Conservation (phyloP, 2,329 filamentous ascomycete genomes). For the Fusarium phyllophilum region DNA sequence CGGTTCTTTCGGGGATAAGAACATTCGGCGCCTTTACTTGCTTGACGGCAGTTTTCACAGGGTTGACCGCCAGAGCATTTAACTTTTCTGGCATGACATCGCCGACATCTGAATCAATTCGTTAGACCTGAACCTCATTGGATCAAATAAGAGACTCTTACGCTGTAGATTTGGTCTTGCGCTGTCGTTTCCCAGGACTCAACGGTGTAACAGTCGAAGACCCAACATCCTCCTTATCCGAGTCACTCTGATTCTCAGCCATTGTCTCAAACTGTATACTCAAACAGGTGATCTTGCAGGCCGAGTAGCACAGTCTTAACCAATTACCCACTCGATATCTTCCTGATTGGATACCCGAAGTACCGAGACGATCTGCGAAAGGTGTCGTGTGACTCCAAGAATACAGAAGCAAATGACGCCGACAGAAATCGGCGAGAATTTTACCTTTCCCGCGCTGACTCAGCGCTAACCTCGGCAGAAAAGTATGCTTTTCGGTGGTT, state of each 20-base stretch:
- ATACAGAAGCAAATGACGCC: slow-evolving; percentile 11
- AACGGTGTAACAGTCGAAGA: slow-evolving; percentile 15
- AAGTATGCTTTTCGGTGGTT: slow-evolving; percentile 18
- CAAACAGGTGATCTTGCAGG: background rate
- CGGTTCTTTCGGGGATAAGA: slow-evolving; percentile 48
- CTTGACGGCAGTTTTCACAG: slow-evolving; percentile 47
- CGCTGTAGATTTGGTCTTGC: slow-evolving; percentile 43
- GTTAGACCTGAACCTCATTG: background rate
- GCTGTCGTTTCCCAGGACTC: slow-evolving; percentile 26
- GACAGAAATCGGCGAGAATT: slow-evolving; percentile 2
- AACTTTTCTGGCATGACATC: slow-evolving; percentile 49
- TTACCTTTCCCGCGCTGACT: slow-evolving; percentile 33
- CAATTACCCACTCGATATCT: slow-evolving; percentile 5
- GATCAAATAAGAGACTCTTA: background rate
- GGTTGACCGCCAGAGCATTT: slow-evolving; percentile 50
- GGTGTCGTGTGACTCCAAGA: slow-evolving; percentile 26
- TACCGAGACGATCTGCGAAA: background rate
- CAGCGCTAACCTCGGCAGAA: slow-evolving; percentile 27
- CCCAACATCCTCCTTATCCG: slow-evolving; percentile 34
- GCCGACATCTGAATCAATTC: slow-evolving; percentile 41
- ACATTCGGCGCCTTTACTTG: slow-evolving; percentile 46
- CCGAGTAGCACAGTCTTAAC: background rate
- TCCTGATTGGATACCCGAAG: slow-evolving; percentile 22
- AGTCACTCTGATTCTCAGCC: slow-evolving; percentile 8
- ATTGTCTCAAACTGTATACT: background rate